Conservation (phyloP, 352 stramenopile species). For the Pythium folliculosum region DNA sequence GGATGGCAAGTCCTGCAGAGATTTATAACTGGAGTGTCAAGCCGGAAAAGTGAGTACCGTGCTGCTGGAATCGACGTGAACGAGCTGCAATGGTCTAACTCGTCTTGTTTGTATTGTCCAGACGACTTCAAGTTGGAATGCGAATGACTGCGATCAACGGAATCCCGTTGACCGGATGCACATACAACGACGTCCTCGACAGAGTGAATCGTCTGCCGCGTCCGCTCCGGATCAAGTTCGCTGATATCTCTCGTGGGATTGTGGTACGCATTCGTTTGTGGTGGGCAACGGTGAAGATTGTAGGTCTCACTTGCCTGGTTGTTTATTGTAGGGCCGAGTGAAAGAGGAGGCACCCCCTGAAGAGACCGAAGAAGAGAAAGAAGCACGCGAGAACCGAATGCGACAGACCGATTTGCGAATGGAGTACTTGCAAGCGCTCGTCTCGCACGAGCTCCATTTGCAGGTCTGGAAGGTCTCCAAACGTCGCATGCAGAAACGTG, state of each 20-base stretch:
- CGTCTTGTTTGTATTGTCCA: slow-evolving; percentile 7
- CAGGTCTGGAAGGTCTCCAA: slow-evolving; percentile 74
- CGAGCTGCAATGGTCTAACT: not conserved
- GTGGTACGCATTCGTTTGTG: slow-evolving; percentile 40
- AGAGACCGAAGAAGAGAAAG: slow-evolving; percentile 74
- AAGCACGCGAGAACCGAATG: slow-evolving; percentile 53
- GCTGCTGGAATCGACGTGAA: not conserved
- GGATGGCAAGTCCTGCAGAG: slow-evolving; percentile 81
- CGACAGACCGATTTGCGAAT: slow-evolving; percentile 68
- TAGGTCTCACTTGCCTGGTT: not conserved
- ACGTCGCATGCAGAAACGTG: slow-evolving; percentile 47
- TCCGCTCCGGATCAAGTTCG: slow-evolving; percentile 83
- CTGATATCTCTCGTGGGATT: slow-evolving; percentile 81
- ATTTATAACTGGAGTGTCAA: slow-evolving; percentile 92
- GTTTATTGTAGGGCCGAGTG: slow-evolving; percentile 47
- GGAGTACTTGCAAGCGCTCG: slow-evolving; percentile 77
- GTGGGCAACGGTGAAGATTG: no score
- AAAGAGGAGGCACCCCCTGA: slow-evolving; percentile 58
- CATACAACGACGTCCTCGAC: slow-evolving; percentile 80
- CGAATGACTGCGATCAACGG: slow-evolving; percentile 84
- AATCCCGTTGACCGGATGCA: slow-evolving; percentile 71
- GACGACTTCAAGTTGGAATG: slow-evolving; percentile 75
- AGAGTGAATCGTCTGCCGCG: slow-evolving; percentile 63
- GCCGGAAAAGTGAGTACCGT: slow-evolving; percentile 61
- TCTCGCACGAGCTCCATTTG: slow-evolving; percentile 74